These are phyloP conservation scores for Tetragonia tetragonoides DNA, from an alignment of 148 eudicot genomes.

Conservation along the genomic window DNA sequence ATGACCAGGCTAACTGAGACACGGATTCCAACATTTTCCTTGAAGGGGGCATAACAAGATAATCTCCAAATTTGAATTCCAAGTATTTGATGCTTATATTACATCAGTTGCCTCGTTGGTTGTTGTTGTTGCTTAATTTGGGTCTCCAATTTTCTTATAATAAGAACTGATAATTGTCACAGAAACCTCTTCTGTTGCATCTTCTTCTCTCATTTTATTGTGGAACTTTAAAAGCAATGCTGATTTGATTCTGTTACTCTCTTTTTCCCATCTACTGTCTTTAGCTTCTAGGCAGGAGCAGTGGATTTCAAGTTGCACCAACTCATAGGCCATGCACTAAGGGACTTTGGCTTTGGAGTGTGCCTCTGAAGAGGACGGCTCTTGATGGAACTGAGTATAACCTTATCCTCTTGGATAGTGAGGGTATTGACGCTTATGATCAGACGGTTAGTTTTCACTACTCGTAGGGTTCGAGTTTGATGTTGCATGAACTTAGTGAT, in stretches of 20 bases:
- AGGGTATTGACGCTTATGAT: constrained; percentile 99
- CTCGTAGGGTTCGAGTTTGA: background rate
- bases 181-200: background rate
- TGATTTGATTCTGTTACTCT: background rate
- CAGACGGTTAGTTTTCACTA: constrained; percentile 66
- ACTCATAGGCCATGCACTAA: constrained; percentile 95
- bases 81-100: background rate
- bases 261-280: constrained; percentile 1
- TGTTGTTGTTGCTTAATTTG: background rate
- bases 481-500: constrained; percentile 1
- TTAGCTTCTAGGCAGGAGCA: constrained; percentile 93
- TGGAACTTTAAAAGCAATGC: background rate
- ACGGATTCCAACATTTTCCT: background rate
- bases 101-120: background rate
- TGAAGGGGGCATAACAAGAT: background rate
- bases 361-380: constrained; percentile 81
- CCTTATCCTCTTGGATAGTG: constrained; percentile 86
- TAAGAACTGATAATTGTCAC: background rate
- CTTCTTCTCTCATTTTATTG: background rate
- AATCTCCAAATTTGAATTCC: background rate
- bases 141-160: background rate
- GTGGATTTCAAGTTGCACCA: constrained; percentile 93
- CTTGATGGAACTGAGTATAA: constrained; percentile 96
- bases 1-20: background rate
- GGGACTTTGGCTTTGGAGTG: constrained; percentile 99